phyloP scores from a whole-genome alignment of 2,329 filamentous ascomycete genomes.

The Dactylellina leptospora region DNA sequence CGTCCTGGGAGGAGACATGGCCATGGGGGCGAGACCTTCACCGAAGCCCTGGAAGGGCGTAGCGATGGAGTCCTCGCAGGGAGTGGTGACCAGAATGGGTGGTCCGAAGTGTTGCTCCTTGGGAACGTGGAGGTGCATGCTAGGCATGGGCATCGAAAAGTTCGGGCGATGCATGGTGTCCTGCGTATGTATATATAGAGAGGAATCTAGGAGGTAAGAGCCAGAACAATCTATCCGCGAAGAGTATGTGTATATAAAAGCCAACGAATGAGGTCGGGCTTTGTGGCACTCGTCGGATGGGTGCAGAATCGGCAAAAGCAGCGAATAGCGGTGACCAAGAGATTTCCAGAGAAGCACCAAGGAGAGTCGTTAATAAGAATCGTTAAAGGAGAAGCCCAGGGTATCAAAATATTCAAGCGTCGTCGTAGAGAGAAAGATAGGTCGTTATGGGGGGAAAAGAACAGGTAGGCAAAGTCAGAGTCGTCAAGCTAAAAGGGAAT shows the following conservation, averaged over 20 bases:
- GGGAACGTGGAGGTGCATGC: constrained; percentile 21
- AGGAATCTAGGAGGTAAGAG: neutral
- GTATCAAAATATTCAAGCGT: constrained; percentile 38
- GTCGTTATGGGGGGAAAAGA: constrained; percentile 22
- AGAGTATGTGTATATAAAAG: constrained; percentile 14
- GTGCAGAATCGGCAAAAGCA: no score
- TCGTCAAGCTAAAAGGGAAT: constrained; percentile 40
- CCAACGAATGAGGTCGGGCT: neutral
- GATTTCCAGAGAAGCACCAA: constrained; percentile 36
- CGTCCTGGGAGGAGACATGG: constrained; percentile 55
- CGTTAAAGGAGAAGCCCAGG: constrained; percentile 32
- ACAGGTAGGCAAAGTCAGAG: constrained; percentile 7
- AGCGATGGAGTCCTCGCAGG: constrained; percentile 34
- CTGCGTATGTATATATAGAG: constrained; percentile 1
- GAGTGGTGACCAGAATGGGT: constrained; percentile 41
- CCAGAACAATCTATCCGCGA: neutral
- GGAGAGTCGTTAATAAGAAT: constrained; percentile 40
- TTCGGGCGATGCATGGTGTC: constrained; percentile 51
- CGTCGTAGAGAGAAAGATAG: neutral
- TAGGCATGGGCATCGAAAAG: constrained; percentile 36
- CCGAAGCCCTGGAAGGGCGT: constrained; percentile 27
- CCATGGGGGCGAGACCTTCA: constrained; percentile 44
- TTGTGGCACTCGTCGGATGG: no score
- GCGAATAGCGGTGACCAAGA: constrained; percentile 34
- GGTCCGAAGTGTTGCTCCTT: constrained; percentile 44